These are phyloP conservation scores for Aureobasidium melanogenum DNA, from an alignment of 2,329 filamentous ascomycete genomes.

Conservation along the genomic window DNA sequence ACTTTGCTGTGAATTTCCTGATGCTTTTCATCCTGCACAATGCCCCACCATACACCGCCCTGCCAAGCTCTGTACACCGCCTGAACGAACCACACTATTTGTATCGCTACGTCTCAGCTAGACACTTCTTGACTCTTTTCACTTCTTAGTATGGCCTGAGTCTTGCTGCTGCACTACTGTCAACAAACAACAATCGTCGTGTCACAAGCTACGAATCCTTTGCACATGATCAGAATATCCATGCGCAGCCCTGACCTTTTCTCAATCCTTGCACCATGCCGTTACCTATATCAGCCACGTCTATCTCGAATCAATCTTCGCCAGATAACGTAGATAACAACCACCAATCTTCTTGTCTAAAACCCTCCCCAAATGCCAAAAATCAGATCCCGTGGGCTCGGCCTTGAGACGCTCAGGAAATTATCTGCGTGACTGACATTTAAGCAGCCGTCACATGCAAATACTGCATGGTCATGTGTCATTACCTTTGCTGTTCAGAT, in stretches of 20 bases:
- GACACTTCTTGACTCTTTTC: neutral
- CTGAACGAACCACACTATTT: neutral
- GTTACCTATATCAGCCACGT: neutral
- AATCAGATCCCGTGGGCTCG: no score
- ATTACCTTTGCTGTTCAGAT: neutral
- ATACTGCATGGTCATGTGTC: neutral
- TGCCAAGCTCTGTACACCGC: conserved; percentile 3
- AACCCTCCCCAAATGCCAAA: neutral
- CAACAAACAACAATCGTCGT: neutral
- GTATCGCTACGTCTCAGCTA: neutral
- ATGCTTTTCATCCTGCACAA: neutral
- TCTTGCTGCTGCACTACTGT: neutral
- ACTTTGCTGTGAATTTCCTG: neutral
- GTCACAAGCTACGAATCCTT: neutral
- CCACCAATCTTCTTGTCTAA: neutral
- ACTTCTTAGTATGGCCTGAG: neutral
- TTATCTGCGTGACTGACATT: neutral
- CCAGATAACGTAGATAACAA: neutral
- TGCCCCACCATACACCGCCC: conserved; percentile 1
- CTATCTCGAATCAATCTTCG: neutral
- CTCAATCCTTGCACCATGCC: neutral
- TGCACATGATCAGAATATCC: neutral
- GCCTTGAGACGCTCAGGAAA: neutral
- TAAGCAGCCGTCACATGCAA: neutral
- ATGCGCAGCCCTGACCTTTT: neutral